Percentiles rank a stretch among this genome's conserved stretches.
phyloP scores from a whole-genome alignment of 2,329 filamentous ascomycete species.

The Lithohypha guttulata region DNA sequence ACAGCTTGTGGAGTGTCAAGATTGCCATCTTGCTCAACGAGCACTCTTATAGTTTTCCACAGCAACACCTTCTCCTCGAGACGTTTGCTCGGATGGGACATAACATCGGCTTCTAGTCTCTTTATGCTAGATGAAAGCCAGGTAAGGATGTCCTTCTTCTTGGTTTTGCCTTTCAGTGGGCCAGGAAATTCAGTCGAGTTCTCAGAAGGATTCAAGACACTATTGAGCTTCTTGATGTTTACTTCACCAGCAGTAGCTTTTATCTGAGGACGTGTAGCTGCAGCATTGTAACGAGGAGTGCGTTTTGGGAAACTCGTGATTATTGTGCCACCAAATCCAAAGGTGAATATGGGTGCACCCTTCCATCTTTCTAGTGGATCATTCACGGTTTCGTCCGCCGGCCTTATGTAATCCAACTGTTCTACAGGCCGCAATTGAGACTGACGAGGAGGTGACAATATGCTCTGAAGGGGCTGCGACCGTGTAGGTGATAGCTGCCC shows the following conservation, averaged over 20 bases:
- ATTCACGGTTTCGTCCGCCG: constrained; percentile 45
- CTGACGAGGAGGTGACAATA: constrained; percentile 21
- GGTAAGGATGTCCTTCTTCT: constrained; percentile 81
- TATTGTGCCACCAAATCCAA: constrained; percentile 75
- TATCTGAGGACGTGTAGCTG: constrained; percentile 62
- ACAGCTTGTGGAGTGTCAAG: constrained; percentile 65
- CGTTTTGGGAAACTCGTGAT: constrained; percentile 82
- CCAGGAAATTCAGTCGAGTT: constrained; percentile 75
- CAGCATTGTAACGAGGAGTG: constrained; percentile 73
- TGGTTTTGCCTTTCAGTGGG: constrained; percentile 75
- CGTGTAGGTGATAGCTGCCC: constrained; percentile 30
- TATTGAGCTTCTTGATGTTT: constrained; percentile 63
- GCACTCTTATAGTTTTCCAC: constrained; percentile 73
- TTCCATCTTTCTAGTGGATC: constrained; percentile 86
- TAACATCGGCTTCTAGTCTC: constrained; percentile 50
- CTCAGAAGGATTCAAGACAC: constrained; percentile 60
- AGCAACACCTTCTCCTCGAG: constrained; percentile 75
- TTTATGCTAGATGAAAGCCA: constrained; percentile 76
- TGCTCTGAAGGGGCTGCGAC: constrained; percentile 17
- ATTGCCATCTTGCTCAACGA: constrained; percentile 77
- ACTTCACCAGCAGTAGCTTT: constrained; percentile 74
- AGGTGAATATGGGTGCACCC: constrained; percentile 74
- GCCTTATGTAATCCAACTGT: constrained; percentile 45
- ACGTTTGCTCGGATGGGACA: constrained; percentile 39
- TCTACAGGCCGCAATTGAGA: constrained; percentile 31